Base-by-base conservation (phyloP, 208 protist genomes). In the Tritrichomonas musculus region DNA sequence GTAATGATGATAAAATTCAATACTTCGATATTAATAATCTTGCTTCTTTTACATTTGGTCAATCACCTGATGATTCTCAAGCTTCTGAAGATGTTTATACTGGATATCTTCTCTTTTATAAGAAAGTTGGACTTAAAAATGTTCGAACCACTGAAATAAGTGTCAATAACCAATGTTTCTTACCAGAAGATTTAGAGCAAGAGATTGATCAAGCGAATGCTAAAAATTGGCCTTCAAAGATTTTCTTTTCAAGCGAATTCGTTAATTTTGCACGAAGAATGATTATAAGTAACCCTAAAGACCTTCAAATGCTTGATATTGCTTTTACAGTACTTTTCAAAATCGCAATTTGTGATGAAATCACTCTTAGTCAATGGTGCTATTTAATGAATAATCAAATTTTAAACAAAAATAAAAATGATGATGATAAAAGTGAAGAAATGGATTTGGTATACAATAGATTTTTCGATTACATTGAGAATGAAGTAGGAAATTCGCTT, bases 61-160 rank as follows among this genome's bases (percentile, higher is more conserved):
- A 33, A 22, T 44, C 17, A 39, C 20, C 47, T 22, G 41, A 88
- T 57, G 47, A 13, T 33, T 33, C 13, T 55, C 14, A 25, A 53
- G 13, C 47, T 57, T 9, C 33, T 11, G 73, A 82, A 50, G 41
- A 82, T 30, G 41, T 82, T 22, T 82, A 39, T 30, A 88, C 77
- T 17, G 77, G 77, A 20, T 88, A 88, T 57, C 33, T 88, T 27
- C 44, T 88, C 27, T 88, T 88, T 50, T 88, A 88, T 30, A 88
- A 88, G n/a, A 53, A 33, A 88, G 25, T 60, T 39, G 77, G 41
- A 39, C 0, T 88, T 50, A n/a, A n/a, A n/a, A n/a, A n/a, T n/a
- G n/a, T n/a, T n/a, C n/a, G n/a, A n/a, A n/a, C n/a, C n/a, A 0
- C 9, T 17, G 27, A 25, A 39, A 47, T 39, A 36, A 53, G 27